phyloP scores from a whole-genome alignment of 1,139 yeast species.

The Pneumocystis oryctolagi region DNA sequence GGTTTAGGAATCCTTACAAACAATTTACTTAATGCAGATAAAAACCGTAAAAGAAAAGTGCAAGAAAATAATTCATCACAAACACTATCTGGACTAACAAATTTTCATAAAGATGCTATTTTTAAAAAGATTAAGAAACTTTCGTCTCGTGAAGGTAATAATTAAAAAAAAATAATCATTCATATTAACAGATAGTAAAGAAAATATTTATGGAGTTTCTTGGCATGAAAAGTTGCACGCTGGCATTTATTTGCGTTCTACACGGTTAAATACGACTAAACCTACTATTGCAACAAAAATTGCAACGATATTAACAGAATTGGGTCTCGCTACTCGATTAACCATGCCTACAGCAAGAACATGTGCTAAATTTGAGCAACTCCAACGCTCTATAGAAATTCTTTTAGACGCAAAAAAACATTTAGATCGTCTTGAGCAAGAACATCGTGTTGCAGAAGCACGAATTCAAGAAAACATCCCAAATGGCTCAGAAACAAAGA shows the following conservation, averaged over 20 bases:
- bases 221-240: constrained; percentile 69
- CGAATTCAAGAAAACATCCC: neutral
- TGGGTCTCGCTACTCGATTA: constrained; percentile 55
- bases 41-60: constrained; percentile 40
- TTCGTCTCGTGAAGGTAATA: constrained; percentile 44
- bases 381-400: constrained; percentile 56
- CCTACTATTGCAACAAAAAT: constrained; percentile 69
- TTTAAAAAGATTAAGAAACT: constrained; percentile 33
- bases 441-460: neutral
- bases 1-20: constrained; percentile 79
- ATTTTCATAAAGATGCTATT: constrained; percentile 15
- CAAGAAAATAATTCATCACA: constrained; percentile 4
- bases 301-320: constrained; percentile 54
- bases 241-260: constrained; percentile 68
- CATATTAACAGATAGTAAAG: constrained; percentile 26
- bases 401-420: constrained; percentile 76
- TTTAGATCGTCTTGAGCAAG: constrained; percentile 56
- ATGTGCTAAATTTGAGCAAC: constrained; percentile 61
- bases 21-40: constrained; percentile 64
- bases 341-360: constrained; percentile 87
- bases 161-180: neutral
- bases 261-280: constrained; percentile 44
- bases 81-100: constrained; percentile 6
- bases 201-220: constrained; percentile 69
- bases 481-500: neutral